Conservation (phyloP, 2,329 filamentous ascomycete genomes). For the Neoascochyta sp. region DNA sequence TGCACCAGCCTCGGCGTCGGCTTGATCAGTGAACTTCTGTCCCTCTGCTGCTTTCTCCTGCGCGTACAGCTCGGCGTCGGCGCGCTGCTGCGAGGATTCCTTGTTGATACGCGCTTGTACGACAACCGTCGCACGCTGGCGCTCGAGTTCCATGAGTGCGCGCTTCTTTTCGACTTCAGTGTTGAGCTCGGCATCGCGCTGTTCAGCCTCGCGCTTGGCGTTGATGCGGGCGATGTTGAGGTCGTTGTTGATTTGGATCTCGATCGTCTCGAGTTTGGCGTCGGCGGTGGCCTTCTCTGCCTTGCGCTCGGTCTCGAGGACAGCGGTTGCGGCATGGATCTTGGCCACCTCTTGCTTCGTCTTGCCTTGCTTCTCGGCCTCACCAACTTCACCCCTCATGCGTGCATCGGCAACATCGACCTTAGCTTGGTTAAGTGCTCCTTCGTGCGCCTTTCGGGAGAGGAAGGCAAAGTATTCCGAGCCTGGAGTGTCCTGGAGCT, state of each 20-base stretch:
- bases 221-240: conserved; percentile 73
- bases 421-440: conserved; percentile 75
- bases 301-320: conserved; percentile 79
- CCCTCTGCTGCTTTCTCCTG: conserved; percentile 51
- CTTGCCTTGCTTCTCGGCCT: conserved; percentile 72
- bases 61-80: conserved; percentile 55
- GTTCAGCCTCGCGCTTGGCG: conserved; percentile 69
- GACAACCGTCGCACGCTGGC: conserved; percentile 71
- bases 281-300: conserved; percentile 77
- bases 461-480: conserved; percentile 82
- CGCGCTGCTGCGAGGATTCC: conserved; percentile 65
- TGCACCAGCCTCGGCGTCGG: conserved; percentile 54
- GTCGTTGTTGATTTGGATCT: conserved; percentile 68
- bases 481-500: conserved; percentile 76
- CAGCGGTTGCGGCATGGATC: conserved; percentile 80
- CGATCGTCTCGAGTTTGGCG: conserved; percentile 67
- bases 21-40: conserved; percentile 58
- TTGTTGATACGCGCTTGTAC: conserved; percentile 69
- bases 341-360: conserved; percentile 84
- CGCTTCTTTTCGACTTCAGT: conserved; percentile 73
- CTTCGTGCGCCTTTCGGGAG: conserved; percentile 79
- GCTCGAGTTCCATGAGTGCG: conserved; percentile 75
- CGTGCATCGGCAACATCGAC: conserved; percentile 58
- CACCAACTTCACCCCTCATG: conserved; percentile 67
- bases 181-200: conserved; percentile 75